Evolutionary conservation across 768 basidiomycete species (phyloP), one percentile per base, ranked within the genome.

Genomic region (Leccinum variicolor): DNA sequence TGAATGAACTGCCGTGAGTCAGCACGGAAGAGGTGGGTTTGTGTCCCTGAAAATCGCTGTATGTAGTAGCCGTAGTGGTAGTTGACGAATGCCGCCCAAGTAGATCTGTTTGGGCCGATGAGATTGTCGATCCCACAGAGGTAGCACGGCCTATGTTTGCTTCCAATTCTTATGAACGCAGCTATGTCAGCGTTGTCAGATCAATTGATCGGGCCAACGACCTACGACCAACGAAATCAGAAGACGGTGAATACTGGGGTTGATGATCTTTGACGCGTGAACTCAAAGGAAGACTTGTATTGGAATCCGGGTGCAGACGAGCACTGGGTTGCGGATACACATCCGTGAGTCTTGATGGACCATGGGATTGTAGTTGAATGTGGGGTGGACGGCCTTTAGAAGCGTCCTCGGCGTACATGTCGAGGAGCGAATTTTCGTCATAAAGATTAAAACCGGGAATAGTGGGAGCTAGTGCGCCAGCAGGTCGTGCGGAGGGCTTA

Each of bases 111-210:
- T 54, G 66, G 19, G 61, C 57, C 6, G 72, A 72, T 6, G 71
- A 72, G 13, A 53, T 46, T 2, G 72, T 72, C 15, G 71, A 72
- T 23, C 61, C 68, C 28, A 58, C 64, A 17, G 71, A 72, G 14
- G 61, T 61, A n/a, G 72, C 64, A 53, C 71, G 72, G 7, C 55
- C 71, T 1, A 72, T 25, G 8, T 33, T 28, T 14, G 28, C 62
- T 3, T 70, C 64, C 8, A 54, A 8, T 28, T 55, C 72, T 70
- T 57, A 56, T 41, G 47, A 46, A 23, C 19, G 36, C 41, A 34
- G 13, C 14, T 52, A 4, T 10, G 51, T 68, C 49, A 66, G 56
- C 17, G 14, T 21, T 46, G 17, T 29, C 19, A 28, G 5, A 4
- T 33, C 46, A 39, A 26, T 28, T 39, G 50, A 15, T 29, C 33